phyloP scores from a whole-genome alignment of 495 filamentous ascomycete species.

The Lepidopterella palustris region DNA sequence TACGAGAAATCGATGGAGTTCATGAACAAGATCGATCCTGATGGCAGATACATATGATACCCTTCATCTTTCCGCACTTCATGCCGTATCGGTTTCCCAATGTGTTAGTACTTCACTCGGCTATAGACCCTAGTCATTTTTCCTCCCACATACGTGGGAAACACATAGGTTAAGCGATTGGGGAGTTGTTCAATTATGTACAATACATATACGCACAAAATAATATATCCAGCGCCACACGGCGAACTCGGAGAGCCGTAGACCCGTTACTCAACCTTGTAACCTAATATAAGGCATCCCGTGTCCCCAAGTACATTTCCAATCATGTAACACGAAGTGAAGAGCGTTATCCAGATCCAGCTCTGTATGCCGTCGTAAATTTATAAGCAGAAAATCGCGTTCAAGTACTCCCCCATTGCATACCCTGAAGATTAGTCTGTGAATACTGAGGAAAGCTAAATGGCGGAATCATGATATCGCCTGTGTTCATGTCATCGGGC shows the following conservation, averaged over 20 bases:
- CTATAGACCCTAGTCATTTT: neutral
- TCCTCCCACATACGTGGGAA: neutral
- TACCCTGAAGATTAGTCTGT: constrained; percentile 3
- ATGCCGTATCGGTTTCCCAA: neutral
- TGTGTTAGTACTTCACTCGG: neutral
- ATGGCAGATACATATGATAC: constrained; percentile 69
- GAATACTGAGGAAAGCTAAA: constrained; percentile 22
- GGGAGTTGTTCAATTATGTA: neutral
- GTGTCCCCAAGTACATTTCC: no score
- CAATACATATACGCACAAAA: neutral
- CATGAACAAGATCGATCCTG: constrained; percentile 74
- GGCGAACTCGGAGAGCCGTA: no score
- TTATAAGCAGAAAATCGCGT: no score
- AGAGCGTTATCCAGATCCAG: no score
- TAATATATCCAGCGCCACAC: neutral
- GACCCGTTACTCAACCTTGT: no score
- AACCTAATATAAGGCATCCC: no score
- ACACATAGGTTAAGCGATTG: neutral
- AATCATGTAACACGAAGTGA: no score
- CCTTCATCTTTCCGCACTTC: neutral
- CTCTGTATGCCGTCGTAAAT: no score
- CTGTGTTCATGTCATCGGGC: constrained; percentile 7
- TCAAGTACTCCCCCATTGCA: neutral
- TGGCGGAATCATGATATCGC: constrained; percentile 21
- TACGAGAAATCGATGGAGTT: constrained; percentile 96